Base-by-base conservation (phyloP, 164 flowering plant genomes). In the Echeveria elegans region DNA sequence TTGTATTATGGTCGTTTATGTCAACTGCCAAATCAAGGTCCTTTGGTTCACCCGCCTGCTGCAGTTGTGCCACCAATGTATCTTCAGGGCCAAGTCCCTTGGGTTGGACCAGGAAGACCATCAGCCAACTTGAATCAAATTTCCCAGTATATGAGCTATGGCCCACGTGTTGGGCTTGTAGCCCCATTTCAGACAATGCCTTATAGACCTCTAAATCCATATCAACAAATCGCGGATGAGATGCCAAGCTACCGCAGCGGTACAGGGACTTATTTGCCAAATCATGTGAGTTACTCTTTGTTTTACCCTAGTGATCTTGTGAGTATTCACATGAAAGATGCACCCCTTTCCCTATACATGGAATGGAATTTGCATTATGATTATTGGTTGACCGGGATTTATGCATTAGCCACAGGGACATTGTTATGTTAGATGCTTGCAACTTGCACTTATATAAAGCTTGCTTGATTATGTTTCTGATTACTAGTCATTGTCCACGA, bases 91-190 rank as follows among this genome's bases (percentile, higher is more conserved):
- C 90, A 77, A 58, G 61, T 83, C 63, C 93, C 97, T 60, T 89
- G 87, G 92, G 97, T 86, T 79, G 89, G 91, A 70, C 88, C 93
- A 47, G 94, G 96, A 50, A 88, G 97, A 87, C 97, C 99, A 66
- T 72, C 90, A n/a, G 65, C 77, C 29, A 88, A 87, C 75, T 68
- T 73, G 77, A 87, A 83, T 69, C 62, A 75, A 6, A 50, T 95
- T 68, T 71, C 86, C 64, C 97, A 86, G 73, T 72, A 81, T 50
- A 74, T 86, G 82, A 70, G 78, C 56, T 83, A 84, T 83, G 85
- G 88, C 10, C 86, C 88, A 63, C 88, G 76, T 29, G 50, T 88
- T 67, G 82, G 87, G 66, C 99, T 94, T 18, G 78, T 85, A 72
- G 68, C 90, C 70, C 86, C 96, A 66, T 74, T 79, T n/a, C 97